Evolutionary conservation across 305 asterid species (phyloP), one percentile per base, ranked within the genome.

Genomic region (Withania somnifera): DNA sequence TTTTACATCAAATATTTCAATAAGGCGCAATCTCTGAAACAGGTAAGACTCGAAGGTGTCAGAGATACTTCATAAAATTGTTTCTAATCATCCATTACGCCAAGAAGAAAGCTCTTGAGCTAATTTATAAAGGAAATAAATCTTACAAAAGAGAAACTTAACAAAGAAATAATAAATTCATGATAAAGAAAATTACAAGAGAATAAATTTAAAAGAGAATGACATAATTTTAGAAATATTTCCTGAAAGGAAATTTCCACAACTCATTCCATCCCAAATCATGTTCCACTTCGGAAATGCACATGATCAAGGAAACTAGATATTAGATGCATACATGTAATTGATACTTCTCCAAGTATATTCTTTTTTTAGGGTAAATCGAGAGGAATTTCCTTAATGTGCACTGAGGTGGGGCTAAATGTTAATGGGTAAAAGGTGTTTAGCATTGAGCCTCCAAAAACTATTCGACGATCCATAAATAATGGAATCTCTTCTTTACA

Each of bases 1-100:
- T 83, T 95, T 95, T 82, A 95, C 90, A 82, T 95, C 97, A 82
- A 92, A 95, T 63, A 95, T 91, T 87, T 93, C 98, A 79, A 93
- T 84, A 64, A 95, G 97, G 15, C 98, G 98, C 84, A 95, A 79
- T 63, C 99, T 91, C 99, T 95, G 88, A 64, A 79, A 80, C 28
- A 85, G 57, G 84, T 40, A 69, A 22, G 45, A 50, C 28, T 9
- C 9, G n/a, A 20, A n/a, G 34, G 45, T 26, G 80, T 75, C 38
- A 75, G 61, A 50, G n/a, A 75, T 75, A 10, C 80, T 75, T 28
- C 11, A 28, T n/a, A 75, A 75, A 50, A 2, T 10, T 50, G 47
- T 50, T 75, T 28, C 63, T 30, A 26, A 26, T 2, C 26, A 30
- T 50, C 61, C 45, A 15, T 51, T 50, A 75, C 3, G 28, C 45